Conservation (phyloP, 768 basidiomycete species). For the Amanita inopinata region DNA sequence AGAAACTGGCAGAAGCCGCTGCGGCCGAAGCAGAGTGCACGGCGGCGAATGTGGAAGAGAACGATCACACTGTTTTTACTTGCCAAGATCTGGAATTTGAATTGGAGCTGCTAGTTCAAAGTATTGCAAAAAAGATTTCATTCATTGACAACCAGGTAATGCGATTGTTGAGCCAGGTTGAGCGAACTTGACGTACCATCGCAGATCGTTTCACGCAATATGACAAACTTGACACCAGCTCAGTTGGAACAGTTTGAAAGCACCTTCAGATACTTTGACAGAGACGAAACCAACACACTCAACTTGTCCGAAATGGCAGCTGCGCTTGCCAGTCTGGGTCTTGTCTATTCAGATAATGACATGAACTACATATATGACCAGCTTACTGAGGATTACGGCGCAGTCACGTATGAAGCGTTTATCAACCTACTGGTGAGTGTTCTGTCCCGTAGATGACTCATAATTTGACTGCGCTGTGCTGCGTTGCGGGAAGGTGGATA, state of each 20-base stretch:
- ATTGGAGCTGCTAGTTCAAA: constrained; percentile 70
- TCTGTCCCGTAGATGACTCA: constrained; percentile 5
- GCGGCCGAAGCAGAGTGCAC: constrained; percentile 67
- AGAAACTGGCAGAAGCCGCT: constrained; percentile 44
- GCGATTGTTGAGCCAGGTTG: constrained; percentile 10
- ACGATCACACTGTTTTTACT: constrained; percentile 89
- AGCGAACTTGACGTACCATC: constrained; percentile 4
- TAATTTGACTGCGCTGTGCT: not conserved
- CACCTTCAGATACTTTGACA: constrained; percentile 96
- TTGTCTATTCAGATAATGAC: constrained; percentile 90
- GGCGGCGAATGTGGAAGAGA: constrained; percentile 91
- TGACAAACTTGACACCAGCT: constrained; percentile 91
- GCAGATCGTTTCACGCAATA: constrained; percentile 87
- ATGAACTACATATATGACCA: constrained; percentile 78
- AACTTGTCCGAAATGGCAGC: constrained; percentile 82
- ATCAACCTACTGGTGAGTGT: constrained; percentile 76
- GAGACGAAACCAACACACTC: constrained; percentile 85
- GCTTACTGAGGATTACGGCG: constrained; percentile 72
- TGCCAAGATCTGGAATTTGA: constrained; percentile 87
- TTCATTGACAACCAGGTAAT: constrained; percentile 93
- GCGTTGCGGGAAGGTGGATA: constrained; percentile 86
- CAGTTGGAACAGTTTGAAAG: constrained; percentile 95
- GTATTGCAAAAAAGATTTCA: constrained; percentile 80
- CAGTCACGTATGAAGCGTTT: constrained; percentile 88
- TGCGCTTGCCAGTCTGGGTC: constrained; percentile 88